A percentile compares a stretch with the other conserved stretches of the same genome.
Evolutionary conservation across 805 yeast species (phyloP).

Genomic region (Saccharomycopsis malanga): DNA sequence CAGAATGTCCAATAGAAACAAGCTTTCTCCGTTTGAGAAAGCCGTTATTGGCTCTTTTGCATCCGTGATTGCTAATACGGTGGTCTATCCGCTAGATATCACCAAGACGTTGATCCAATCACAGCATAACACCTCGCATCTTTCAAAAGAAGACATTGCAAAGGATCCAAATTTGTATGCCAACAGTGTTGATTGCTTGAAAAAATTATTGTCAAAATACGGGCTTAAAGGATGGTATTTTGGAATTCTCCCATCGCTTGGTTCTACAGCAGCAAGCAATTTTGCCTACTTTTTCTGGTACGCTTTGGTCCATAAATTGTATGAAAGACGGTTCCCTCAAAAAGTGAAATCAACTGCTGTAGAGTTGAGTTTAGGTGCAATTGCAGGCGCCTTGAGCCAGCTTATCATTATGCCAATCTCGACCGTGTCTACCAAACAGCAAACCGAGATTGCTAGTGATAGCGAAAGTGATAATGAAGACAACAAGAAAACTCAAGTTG

Average conservation of each 20-base stretch:
- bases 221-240: slow-evolving; percentile 67
- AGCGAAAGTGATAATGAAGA: slow-evolving; percentile 26
- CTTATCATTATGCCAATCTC: slow-evolving; percentile 74
- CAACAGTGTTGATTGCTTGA: slow-evolving; percentile 56
- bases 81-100: slow-evolving; percentile 76
- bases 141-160: slow-evolving; percentile 22
- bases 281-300: slow-evolving; percentile 88
- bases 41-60: slow-evolving; percentile 82
- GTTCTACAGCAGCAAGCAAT: slow-evolving; percentile 70
- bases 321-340: slow-evolving; percentile 36
- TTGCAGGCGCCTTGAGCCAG: slow-evolving; percentile 80
- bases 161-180: slow-evolving; percentile 36
- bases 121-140: slow-evolving; percentile 32
- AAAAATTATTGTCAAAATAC: slow-evolving; percentile 46
- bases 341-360: slow-evolving; percentile 46
- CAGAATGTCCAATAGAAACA: slow-evolving; percentile 23
- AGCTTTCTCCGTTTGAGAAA: slow-evolving; percentile 57
- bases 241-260: slow-evolving; percentile 59
- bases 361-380: slow-evolving; percentile 68
- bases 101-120: slow-evolving; percentile 73
- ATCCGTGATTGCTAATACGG: slow-evolving; percentile 68
- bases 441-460: slow-evolving; percentile 38
- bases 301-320: slow-evolving; percentile 56
- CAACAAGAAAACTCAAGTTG: slow-evolving; percentile 10
- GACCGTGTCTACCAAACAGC: slow-evolving; percentile 65